Evolutionary conservation across 2,329 filamentous ascomycete species (phyloP), one percentile per base, ranked within the genome.

Genomic region (Curvularia sp.): DNA sequence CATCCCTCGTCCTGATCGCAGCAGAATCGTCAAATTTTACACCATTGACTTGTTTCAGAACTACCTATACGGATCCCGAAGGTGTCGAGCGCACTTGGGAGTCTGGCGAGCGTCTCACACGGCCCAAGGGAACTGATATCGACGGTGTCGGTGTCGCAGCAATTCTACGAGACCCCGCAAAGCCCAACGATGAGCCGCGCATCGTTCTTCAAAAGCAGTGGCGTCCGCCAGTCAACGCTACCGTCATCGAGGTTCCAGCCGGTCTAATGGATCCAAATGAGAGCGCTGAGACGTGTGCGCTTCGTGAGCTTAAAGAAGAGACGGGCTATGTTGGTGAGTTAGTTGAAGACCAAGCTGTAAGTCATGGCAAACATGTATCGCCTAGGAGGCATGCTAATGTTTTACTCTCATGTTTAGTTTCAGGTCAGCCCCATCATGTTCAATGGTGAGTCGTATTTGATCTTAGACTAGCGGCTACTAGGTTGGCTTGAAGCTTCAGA

Each of bases 61-160:
- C 68, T n/a, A 78, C 77, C 32, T 93, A 92, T 74, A 79, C 80
- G 54, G 89, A 92, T 69, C 84, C 86, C 19, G 80, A 83, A 32
- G 86, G 86, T 64, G 78, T 79, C 15, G 74, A 79, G 0, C 82
- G 89, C 51, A 86, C 83, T 28, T 92, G 89, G 89, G 89, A 93
- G 71, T 89, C 87, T 0, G 87, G 87, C 15, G 87, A 91, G 75
- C 85, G 90, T n/a, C 83, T 82, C 28, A 92, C 89, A 0, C 84
- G 89, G 3, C 88, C 89, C 12, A 79, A 80, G 54, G 80, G 77
- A 62, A 81, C 82, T 56, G 84, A 86, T 32, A 87, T 92, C 52
- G 90, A 93, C 68, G 89, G 87, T 51, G 89, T 92, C 13, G 89
- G 89, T 59, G 90, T 93, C 56, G 82, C 91, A 15, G 89, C 89